Conservation (phyloP, 2,329 filamentous ascomycete genomes). For the Calonectria pteridis region DNA sequence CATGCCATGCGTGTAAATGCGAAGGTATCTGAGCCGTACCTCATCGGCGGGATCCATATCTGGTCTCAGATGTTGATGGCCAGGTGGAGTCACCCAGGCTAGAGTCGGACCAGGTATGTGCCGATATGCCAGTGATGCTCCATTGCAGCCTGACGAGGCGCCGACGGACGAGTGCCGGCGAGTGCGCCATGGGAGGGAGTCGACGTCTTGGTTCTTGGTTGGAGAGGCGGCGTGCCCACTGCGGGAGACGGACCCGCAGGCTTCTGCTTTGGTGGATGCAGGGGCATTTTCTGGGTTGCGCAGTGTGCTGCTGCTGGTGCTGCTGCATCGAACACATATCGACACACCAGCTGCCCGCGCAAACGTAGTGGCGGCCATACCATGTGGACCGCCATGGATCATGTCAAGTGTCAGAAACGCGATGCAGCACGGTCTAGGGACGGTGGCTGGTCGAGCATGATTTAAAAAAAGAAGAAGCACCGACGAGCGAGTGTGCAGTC, state of each 20-base stretch:
- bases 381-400: slow-evolving; percentile 26
- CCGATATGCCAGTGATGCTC: slow-evolving; percentile 13
- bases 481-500: not conserved
- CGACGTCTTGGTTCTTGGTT: slow-evolving; percentile 11
- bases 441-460: not conserved
- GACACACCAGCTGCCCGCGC: slow-evolving; percentile 2
- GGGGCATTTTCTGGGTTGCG: slow-evolving; percentile 25
- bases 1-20: slow-evolving; percentile 30
- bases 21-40: slow-evolving; percentile 36
- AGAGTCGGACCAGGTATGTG: slow-evolving; percentile 24
- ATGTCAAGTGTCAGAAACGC: slow-evolving; percentile 23
- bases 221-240: slow-evolving; percentile 13
- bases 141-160: slow-evolving; percentile 14
- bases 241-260: slow-evolving; percentile 26
- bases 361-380: slow-evolving; percentile 20
- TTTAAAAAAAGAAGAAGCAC: slow-evolving; percentile 13
- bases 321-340: slow-evolving; percentile 21
- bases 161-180: slow-evolving; percentile 13
- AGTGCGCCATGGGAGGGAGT: not conserved
- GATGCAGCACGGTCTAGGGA: slow-evolving; percentile 14
- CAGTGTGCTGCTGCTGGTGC: not conserved
- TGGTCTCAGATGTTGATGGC: slow-evolving; percentile 36
- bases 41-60: slow-evolving; percentile 35
- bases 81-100: slow-evolving; percentile 29
- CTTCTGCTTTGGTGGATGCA: slow-evolving; percentile 29